These are phyloP conservation scores for Amoebophrya sp. DNA, from an alignment of 169 alveolate species.

Conservation along the genomic window DNA sequence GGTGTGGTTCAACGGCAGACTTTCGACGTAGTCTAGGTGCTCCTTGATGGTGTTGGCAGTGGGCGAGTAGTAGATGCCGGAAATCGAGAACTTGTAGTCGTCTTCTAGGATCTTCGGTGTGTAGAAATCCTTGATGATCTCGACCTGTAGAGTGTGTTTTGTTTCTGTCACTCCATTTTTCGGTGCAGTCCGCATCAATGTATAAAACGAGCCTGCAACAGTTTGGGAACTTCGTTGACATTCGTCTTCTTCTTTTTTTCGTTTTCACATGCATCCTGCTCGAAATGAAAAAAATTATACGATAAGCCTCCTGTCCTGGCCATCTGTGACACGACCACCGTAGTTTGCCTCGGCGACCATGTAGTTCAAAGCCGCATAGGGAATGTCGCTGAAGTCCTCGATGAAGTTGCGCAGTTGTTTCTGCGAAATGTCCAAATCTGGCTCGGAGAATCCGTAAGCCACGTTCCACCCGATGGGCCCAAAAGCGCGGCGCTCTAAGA, in stretches of 20 bases:
- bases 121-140: constrained; percentile 71
- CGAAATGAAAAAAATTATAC: too few species aligned
- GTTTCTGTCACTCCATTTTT: too few species aligned
- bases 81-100: constrained; percentile 63
- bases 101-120: constrained; percentile 70
- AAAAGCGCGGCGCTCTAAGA: constrained; percentile 86
- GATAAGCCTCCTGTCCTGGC: constrained; percentile 72
- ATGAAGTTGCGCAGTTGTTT: constrained; percentile 81
- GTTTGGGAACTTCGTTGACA: too few species aligned
- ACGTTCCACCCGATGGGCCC: constrained; percentile 95
- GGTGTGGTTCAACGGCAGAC: constrained; percentile 66
- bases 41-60: constrained; percentile 58
- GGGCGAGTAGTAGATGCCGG: constrained; percentile 69
- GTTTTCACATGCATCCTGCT: too few species aligned
- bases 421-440: constrained; percentile 87
- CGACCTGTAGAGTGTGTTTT: background rate
- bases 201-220: too few species aligned
- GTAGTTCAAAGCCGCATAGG: constrained; percentile 80
- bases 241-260: too few species aligned
- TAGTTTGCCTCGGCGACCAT: constrained; percentile 91
- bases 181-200: too few species aligned
- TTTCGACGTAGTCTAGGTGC: constrained; percentile 60
- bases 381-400: constrained; percentile 67
- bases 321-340: constrained; percentile 96
- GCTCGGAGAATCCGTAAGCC: constrained; percentile 86